phyloP scores from a whole-genome alignment of 106 monocot species.

The Allium cepa region DNA sequence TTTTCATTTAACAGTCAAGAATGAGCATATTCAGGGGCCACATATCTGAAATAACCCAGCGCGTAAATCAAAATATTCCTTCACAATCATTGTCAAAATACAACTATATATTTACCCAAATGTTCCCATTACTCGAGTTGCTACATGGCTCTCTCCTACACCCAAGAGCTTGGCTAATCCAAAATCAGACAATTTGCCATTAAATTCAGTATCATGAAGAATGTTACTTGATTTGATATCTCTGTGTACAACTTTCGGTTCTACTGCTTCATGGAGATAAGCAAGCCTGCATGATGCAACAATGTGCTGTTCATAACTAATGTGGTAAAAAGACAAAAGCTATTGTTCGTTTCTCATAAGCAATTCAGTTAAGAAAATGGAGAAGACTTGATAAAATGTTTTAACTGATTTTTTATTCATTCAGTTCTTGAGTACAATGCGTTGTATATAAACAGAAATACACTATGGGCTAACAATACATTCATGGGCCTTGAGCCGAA shows the following conservation, averaged over 20 bases:
- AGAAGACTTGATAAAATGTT: too few relatives aligned
- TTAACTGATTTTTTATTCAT: too few relatives aligned
- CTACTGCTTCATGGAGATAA: constrained; percentile 46
- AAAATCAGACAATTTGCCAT: constrained; percentile 53
- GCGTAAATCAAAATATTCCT: constrained; percentile 18
- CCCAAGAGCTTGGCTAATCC: constrained; percentile 50
- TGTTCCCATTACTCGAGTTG: constrained; percentile 59
- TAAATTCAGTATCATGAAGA: constrained; percentile 42
- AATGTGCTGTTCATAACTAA: too few relatives aligned
- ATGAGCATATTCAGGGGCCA: constrained; percentile 45
- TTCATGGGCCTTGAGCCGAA: too few relatives aligned
- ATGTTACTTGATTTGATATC: constrained; percentile 53
- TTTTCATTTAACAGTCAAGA: constrained; percentile 40
- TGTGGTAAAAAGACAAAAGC: too few relatives aligned
- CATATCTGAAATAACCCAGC: constrained; percentile 19
- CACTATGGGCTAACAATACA: too few relatives aligned
- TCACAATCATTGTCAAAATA: constrained; percentile 31
- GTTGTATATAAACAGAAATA: too few relatives aligned
- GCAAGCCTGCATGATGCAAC: constrained; percentile 17
- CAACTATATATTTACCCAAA: constrained; percentile 43
- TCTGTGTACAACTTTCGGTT: constrained; percentile 53
- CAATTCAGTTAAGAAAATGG: too few relatives aligned
- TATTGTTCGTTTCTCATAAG: constrained; percentile 16
- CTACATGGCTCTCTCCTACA: constrained; percentile 46
- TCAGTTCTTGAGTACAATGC: too few relatives aligned